A percentile compares a stretch with the other conserved stretches of the same genome.
These are phyloP conservation scores for Pelargonium australe DNA, from an alignment of 441 rosid species.

Conservation along the genomic window DNA sequence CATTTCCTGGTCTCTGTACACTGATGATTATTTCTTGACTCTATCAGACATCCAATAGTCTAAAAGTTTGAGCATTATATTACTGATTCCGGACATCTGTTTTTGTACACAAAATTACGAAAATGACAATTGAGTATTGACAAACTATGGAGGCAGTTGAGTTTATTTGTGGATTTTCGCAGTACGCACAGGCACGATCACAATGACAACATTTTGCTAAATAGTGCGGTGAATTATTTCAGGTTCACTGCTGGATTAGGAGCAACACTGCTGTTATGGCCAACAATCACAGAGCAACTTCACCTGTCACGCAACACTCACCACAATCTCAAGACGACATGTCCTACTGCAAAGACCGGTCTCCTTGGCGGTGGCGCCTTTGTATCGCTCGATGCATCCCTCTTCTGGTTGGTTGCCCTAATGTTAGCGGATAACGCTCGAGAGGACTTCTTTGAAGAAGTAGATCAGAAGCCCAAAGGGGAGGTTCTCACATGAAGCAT, in stretches of 20 bases:
- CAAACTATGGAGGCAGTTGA: neutral
- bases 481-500: slow-evolving; percentile 6
- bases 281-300: slow-evolving; percentile 75
- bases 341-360: slow-evolving; percentile 96
- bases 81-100: neutral
- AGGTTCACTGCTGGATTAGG: slow-evolving; percentile 74
- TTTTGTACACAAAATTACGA: neutral
- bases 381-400: slow-evolving; percentile 86
- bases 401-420: slow-evolving; percentile 81
- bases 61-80: neutral
- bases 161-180: neutral
- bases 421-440: slow-evolving; percentile 89
- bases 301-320: slow-evolving; percentile 64
- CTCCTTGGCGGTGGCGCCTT: slow-evolving; percentile 94
- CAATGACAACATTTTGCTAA: neutral
- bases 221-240: slow-evolving; percentile 5
- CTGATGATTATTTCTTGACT: neutral
- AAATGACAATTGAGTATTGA: too few species aligned
- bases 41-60: neutral
- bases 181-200: neutral
- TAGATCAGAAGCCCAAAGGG: slow-evolving; percentile 26
- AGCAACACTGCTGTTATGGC: slow-evolving; percentile 61
- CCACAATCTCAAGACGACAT: slow-evolving; percentile 34
- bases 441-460: slow-evolving; percentile 81
- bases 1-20: neutral